Evolutionary conservation across 1,284 basidiomycete genomes (phyloP), one percentile per base, ranked within the genome.

Genomic region (Marasmius sp.): DNA sequence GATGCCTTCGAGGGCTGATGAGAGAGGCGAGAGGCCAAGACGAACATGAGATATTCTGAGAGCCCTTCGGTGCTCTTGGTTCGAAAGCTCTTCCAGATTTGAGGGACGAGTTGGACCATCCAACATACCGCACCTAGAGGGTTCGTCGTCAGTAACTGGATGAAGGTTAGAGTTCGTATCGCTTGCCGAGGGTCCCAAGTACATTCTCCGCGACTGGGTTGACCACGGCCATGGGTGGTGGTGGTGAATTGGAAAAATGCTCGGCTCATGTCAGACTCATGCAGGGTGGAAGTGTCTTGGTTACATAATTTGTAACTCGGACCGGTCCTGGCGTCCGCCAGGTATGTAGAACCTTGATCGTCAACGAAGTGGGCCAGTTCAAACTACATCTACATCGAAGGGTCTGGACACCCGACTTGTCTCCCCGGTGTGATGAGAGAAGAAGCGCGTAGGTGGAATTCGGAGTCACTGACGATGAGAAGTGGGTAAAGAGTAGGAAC

Each of bases 31-130:
- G 14, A 18, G n/a, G 52, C 50, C 59, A 68, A 57, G 57, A 85
- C 85, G 83, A 81, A 89, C 87, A 92, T 85, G 39, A 95, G 81
- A 71, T 78, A 86, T 14, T 81, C 82, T 0, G 91, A 93, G 6
- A 94, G 79, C 0, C 93, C 92, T 27, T 86, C 80, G 0, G 89
- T 92, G 37, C 84, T 85, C 69, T 93, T 91, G 20, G 81, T 77
- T n/a, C 86, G 81, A 75, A 85, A 88, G 66, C 83, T 89, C 72
- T 94, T 93, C 82, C 85, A 85, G 20, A 88, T 81, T 69, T 93
- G 92, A 11, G 92, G 92, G 11, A 93, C 71, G 36, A 94, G 77
- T 71, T 92, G 88, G 3, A 82, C 76, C 0, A 83, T 85, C 89
- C 89, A 91, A 57, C 83, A 84, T n/a, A 91, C 73, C 0, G 88